Percentiles rank a stretch among this genome's conserved stretches.
Conservation (phyloP, 2,329 filamentous ascomycete species). For the Conoideocrella luteorostrata region DNA sequence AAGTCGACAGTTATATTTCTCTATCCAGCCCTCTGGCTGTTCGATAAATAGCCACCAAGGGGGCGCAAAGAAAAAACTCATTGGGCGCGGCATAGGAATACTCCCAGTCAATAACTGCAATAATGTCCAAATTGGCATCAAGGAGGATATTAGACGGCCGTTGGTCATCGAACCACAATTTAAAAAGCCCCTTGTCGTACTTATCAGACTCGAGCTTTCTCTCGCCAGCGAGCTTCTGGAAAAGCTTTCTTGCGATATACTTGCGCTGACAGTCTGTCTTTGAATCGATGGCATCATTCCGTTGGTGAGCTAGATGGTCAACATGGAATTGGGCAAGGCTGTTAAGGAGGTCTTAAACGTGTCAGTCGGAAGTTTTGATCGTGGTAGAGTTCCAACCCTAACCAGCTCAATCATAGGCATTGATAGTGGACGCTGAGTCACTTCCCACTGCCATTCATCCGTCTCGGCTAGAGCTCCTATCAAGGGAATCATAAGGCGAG, state of each 20-base stretch:
- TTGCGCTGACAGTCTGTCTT: slow-evolving; percentile 33
- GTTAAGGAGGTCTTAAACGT: slow-evolving; percentile 3
- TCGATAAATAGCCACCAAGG: slow-evolving; percentile 34
- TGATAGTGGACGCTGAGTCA: too few species aligned
- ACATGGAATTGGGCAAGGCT: slow-evolving; percentile 4
- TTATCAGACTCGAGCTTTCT: slow-evolving; percentile 13
- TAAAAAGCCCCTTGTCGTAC: slow-evolving; percentile 13
- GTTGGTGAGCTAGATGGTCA: slow-evolving; percentile 21
- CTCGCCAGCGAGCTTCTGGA: slow-evolving; percentile 23
- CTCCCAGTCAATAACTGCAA: slow-evolving; percentile 35
- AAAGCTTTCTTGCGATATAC: slow-evolving; percentile 29
- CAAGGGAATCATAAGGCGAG: too few species aligned
- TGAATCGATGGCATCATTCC: slow-evolving; percentile 27
- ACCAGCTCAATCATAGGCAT: too few species aligned
- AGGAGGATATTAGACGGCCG: slow-evolving; percentile 26
- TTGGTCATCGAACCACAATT: slow-evolving; percentile 26
- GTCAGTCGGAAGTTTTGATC: too few species aligned
- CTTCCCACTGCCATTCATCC: too few species aligned
- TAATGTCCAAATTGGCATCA: slow-evolving; percentile 18
- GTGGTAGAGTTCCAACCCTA: too few species aligned
- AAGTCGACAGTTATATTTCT: slow-evolving; percentile 24
- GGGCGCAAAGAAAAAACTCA: slow-evolving; percentile 26
- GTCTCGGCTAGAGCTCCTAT: too few species aligned
- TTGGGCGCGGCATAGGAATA: slow-evolving; percentile 27
- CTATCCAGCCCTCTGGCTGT: slow-evolving; percentile 24